phyloP scores from a whole-genome alignment of 1,284 basidiomycete species.

The Austroboletus novae-zelandiae region DNA sequence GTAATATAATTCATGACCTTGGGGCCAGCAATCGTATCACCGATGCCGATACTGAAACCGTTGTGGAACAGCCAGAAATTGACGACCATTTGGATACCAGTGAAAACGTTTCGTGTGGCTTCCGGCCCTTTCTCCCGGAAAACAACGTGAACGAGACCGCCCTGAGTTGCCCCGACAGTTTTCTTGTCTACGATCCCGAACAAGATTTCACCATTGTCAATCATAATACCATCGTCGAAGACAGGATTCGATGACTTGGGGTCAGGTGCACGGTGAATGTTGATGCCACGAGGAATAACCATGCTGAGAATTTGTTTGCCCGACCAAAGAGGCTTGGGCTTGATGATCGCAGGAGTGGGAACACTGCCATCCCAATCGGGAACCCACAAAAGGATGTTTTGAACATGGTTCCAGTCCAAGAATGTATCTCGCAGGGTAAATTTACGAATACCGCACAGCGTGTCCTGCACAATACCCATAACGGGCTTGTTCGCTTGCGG shows the following conservation, averaged over 20 bases:
- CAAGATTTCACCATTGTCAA: conserved; percentile 97
- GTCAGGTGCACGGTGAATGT: conserved; percentile 82
- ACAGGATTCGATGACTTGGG: conserved; percentile 79
- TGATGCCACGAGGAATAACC: conserved; percentile 95
- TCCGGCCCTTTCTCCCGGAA: conserved; percentile 98
- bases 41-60: conserved; percentile 98
- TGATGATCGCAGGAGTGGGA: conserved; percentile 92
- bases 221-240: conserved; percentile 91
- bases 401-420: conserved; percentile 91
- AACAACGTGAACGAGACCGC: conserved; percentile 94
- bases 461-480: conserved; percentile 99
- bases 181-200: conserved; percentile 98
- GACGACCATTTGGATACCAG: conserved; percentile 92
- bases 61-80: conserved; percentile 99
- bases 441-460: conserved; percentile 96
- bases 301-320: conserved; percentile 96
- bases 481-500: conserved; percentile 99
- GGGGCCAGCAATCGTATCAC: conserved; percentile 95
- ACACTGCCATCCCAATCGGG: conserved; percentile 96
- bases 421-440: conserved; percentile 95
- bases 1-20: conserved; percentile 88
- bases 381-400: conserved; percentile 97
- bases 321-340: conserved; percentile 97
- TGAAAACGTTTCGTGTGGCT: conserved; percentile 90
- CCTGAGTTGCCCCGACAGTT: conserved; percentile 93